These are phyloP conservation scores for Apocynum venetum DNA, from an alignment of 257 asterid genomes.

Conservation along the genomic window DNA sequence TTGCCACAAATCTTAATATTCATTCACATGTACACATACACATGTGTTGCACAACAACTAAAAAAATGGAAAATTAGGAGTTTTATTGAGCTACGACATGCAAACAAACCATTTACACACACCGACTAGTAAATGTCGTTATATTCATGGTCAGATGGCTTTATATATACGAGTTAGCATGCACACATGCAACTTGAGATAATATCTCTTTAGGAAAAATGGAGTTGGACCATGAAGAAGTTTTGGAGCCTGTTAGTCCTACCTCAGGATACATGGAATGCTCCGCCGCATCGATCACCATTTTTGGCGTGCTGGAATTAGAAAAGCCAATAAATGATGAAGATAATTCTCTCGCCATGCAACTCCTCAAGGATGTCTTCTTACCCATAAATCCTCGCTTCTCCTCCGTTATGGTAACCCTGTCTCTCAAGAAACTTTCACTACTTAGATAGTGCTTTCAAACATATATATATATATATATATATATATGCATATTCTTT, in stretches of 20 bases:
- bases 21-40: no score
- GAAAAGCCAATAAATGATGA: slow-evolving; percentile 22
- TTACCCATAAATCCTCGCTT: slow-evolving; percentile 30
- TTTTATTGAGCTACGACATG: no score
- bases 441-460: no score
- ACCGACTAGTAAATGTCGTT: no score
- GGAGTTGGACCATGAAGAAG: slow-evolving; percentile 20
- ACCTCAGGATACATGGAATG: slow-evolving; percentile 22
- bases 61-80: no score
- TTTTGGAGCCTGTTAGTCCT: slow-evolving; percentile 29
- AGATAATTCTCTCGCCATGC: slow-evolving; percentile 8
- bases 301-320: slow-evolving; percentile 22
- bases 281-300: slow-evolving; percentile 20
- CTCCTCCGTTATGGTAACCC: slow-evolving; percentile 30
- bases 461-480: neutral
- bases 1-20: no score
- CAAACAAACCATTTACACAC: no score
- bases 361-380: slow-evolving; percentile 21
- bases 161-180: no score
- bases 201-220: neutral
- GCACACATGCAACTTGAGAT: no score
- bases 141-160: no score
- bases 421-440: neutral
- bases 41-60: no score
- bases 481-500: no score